These are phyloP conservation scores for Paracamarosporium sp. DNA, from an alignment of 2,329 filamentous ascomycete genomes.

Conservation along the genomic window DNA sequence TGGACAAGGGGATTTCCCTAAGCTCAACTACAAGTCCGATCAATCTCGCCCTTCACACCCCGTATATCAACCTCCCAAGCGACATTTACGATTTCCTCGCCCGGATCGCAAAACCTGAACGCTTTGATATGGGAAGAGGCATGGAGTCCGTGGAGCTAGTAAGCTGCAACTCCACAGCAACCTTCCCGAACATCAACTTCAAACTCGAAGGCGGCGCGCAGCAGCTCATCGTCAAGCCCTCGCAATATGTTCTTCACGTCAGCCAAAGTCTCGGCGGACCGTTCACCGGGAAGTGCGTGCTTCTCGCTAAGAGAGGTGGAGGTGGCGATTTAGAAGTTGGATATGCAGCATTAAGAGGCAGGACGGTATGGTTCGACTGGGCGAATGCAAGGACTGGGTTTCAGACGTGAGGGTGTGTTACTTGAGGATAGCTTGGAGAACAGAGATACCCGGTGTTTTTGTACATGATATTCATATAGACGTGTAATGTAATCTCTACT, in stretches of 20 bases:
- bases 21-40: slow-evolving; percentile 2
- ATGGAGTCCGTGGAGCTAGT: slow-evolving; percentile 8
- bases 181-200: slow-evolving; percentile 8
- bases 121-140: slow-evolving; percentile 8
- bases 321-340: slow-evolving; percentile 11
- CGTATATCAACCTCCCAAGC: slow-evolving; percentile 7
- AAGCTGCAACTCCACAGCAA: slow-evolving; percentile 5
- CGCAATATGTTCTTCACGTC: slow-evolving; percentile 10
- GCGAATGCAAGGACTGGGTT: slow-evolving; percentile 12
- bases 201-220: slow-evolving; percentile 6
- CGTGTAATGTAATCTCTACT: not conserved
- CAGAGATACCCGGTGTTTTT: slow-evolving; percentile 2
- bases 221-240: slow-evolving; percentile 8
- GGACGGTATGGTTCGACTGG: slow-evolving; percentile 14
- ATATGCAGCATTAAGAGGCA: slow-evolving; percentile 11
- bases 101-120: not conserved
- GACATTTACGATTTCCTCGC: slow-evolving; percentile 9
- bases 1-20: not conserved
- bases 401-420: not conserved
- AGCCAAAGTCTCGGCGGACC: slow-evolving; percentile 9
- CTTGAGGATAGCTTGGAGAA: not conserved
- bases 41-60: slow-evolving; percentile 7
- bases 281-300: slow-evolving; percentile 9
- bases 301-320: slow-evolving; percentile 3
- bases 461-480: not conserved